Evolutionary conservation across 225 moss, liverwort and hornwort genomes (phyloP).

Genomic region (Bryoerythrophyllum caledonicum): DNA sequence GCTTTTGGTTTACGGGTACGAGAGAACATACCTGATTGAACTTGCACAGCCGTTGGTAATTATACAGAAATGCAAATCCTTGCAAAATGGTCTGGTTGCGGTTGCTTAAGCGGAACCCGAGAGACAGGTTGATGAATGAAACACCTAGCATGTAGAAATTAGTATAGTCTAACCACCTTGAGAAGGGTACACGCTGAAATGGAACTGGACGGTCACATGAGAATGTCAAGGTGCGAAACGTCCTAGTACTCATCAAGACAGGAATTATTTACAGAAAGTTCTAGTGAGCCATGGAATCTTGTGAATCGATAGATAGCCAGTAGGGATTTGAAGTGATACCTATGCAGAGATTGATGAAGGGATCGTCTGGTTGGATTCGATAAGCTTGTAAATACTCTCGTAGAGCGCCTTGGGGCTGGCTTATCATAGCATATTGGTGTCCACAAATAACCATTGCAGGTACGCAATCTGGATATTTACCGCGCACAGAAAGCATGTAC

Average conservation of each 20-base stretch:
- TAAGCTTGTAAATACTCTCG: conserved; percentile 94
- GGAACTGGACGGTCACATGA: background rate
- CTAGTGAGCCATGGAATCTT: background rate
- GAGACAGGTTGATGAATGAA: conserved; percentile 92
- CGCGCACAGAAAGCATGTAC: conserved; percentile 80
- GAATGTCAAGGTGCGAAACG: background rate
- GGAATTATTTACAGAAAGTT: background rate
- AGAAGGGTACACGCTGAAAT: conserved; percentile 3
- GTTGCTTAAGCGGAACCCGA: conserved; percentile 91
- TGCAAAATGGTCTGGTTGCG: conserved; percentile 94
- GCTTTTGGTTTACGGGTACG: background rate
- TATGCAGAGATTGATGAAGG: conserved; percentile 95
- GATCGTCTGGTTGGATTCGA: conserved; percentile 86
- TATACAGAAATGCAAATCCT: conserved; percentile 90
- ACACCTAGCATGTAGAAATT: conserved; percentile 50
- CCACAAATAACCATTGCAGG: conserved; percentile 92
- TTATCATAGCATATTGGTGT: conserved; percentile 96
- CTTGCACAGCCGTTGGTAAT: conserved; percentile 76
- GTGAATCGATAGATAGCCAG: background rate
- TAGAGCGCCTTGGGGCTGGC: conserved; percentile 96
- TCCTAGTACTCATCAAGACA: background rate
- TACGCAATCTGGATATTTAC: conserved; percentile 74
- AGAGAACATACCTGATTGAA: conserved; percentile 55
- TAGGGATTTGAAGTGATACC: conserved; percentile 57
- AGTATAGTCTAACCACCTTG: background rate